Percentiles rank a stretch among this genome's conserved stretches.
These are phyloP conservation scores for Diaporthe ampelina DNA, from an alignment of 2,329 filamentous ascomycete species.

Conservation along the genomic window DNA sequence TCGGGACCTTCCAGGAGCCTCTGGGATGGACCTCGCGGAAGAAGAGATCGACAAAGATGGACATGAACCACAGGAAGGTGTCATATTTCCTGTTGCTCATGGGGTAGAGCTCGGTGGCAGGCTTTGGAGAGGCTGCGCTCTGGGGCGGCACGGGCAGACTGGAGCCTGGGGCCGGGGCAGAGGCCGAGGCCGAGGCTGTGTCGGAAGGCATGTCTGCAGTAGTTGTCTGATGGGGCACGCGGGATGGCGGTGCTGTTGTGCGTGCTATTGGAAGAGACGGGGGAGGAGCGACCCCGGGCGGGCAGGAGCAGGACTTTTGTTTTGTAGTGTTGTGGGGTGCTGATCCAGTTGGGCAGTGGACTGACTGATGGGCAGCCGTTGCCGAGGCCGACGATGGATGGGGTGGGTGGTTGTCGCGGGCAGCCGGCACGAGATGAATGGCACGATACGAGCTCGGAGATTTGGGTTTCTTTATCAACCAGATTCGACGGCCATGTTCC, in stretches of 20 bases:
- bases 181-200: conserved; percentile 4
- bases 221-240: conserved; percentile 3
- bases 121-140: conserved; percentile 47
- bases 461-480: not conserved
- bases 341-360: conserved; percentile 15
- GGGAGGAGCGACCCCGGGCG: not conserved
- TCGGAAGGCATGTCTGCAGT: conserved; percentile 37
- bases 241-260: conserved; percentile 37
- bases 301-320: not conserved
- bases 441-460: not conserved
- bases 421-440: not conserved
- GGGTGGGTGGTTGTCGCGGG: not conserved
- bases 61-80: conserved; percentile 81
- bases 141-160: conserved; percentile 41
- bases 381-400: conserved; percentile 18
- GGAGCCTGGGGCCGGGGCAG: conserved; percentile 27
- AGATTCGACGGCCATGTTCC: conserved; percentile 16
- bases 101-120: conserved; percentile 71
- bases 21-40: conserved; percentile 97
- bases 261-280: not conserved
- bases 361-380: not conserved
- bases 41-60: conserved; percentile 92
- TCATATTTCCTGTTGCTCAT: conserved; percentile 85
- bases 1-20: conserved; percentile 94
- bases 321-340: conserved; percentile 10